These are phyloP conservation scores for Cladochytrium tenue DNA, from an alignment of 371 early-diverging fungal species.

Conservation along the genomic window DNA sequence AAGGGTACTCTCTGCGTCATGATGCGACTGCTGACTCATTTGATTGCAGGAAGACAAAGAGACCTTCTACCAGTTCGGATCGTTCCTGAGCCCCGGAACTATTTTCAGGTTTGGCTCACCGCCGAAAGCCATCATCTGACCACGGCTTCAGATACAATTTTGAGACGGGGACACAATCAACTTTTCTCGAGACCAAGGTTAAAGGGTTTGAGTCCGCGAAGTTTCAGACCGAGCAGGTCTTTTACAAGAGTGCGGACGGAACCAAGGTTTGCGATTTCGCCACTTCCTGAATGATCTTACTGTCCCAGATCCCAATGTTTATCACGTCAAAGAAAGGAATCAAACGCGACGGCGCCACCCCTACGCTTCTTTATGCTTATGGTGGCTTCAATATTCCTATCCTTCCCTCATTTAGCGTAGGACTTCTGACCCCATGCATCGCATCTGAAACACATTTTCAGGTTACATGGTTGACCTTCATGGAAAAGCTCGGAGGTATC, in stretches of 20 bases:
- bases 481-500: constrained; percentile 49
- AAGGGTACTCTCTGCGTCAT: constrained; percentile 15
- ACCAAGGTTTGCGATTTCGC: constrained; percentile 29
- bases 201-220: constrained; percentile 37
- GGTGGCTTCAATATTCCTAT: constrained; percentile 64
- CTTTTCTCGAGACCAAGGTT: constrained; percentile 46
- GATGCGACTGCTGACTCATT: constrained; percentile 1
- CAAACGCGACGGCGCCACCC: constrained; percentile 52
- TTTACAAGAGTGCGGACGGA: constrained; percentile 61
- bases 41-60: constrained; percentile 29
- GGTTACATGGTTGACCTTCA: constrained; percentile 43
- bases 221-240: constrained; percentile 62
- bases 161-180: constrained; percentile 26
- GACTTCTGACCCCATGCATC: background rate
- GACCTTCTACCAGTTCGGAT: constrained; percentile 50
- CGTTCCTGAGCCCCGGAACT: constrained; percentile 58
- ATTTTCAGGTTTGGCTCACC: constrained; percentile 40
- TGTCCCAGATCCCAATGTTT: constrained; percentile 63
- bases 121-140: background rate
- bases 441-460: background rate
- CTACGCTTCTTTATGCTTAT: constrained; percentile 66
- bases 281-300: background rate
- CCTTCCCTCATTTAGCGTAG: constrained; percentile 49
- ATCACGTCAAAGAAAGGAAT: constrained; percentile 55
- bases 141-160: constrained; percentile 31